Conservation (phyloP, 2,329 filamentous ascomycete species). For the Ceratocystis alfenasii region DNA sequence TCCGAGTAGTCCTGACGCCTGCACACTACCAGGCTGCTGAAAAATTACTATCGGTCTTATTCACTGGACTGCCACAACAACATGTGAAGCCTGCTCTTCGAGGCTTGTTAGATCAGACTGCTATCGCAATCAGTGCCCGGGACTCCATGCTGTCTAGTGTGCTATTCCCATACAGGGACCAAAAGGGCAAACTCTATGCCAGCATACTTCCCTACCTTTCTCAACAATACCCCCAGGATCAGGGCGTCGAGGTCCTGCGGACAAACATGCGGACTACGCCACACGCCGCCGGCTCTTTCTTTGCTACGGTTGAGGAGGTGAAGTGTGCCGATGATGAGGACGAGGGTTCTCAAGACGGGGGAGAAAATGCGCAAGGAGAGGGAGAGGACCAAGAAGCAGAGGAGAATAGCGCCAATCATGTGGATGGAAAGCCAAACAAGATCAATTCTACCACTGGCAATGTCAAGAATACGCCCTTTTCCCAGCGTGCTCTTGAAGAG, state of each 20-base stretch:
- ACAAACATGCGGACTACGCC: slow-evolving; percentile 41
- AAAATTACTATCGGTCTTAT: slow-evolving; percentile 48
- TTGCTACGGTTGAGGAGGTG: slow-evolving; percentile 23
- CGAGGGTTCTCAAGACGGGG: slow-evolving; percentile 30
- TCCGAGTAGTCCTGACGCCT: slow-evolving; percentile 29
- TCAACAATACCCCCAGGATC: slow-evolving; percentile 49
- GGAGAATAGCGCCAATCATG: not conserved
- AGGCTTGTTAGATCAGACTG: slow-evolving; percentile 66
- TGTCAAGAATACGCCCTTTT: slow-evolving; percentile 16
- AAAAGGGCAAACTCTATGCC: slow-evolving; percentile 51
- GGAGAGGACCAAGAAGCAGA: slow-evolving; percentile 23
- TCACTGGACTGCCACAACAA: slow-evolving; percentile 53
- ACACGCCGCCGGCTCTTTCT: slow-evolving; percentile 26
- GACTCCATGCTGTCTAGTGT: slow-evolving; percentile 70
- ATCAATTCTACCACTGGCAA: slow-evolving; percentile 19
- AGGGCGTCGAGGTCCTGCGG: slow-evolving; percentile 58
- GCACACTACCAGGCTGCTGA: slow-evolving; percentile 46
- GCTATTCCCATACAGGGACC: slow-evolving; percentile 59
- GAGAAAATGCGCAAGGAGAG: slow-evolving; percentile 30
- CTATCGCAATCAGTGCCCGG: slow-evolving; percentile 57
- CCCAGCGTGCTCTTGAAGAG: slow-evolving; percentile 13
- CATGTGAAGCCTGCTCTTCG: slow-evolving; percentile 60
- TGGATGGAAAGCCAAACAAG: slow-evolving; percentile 9
- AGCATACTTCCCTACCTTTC: slow-evolving; percentile 73
- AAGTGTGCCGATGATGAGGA: slow-evolving; percentile 22